A percentile compares a stretch with the other conserved stretches of the same genome.
phyloP scores from a whole-genome alignment of 2,329 filamentous ascomycete species.

The Apiospora rasikravindrae region DNA sequence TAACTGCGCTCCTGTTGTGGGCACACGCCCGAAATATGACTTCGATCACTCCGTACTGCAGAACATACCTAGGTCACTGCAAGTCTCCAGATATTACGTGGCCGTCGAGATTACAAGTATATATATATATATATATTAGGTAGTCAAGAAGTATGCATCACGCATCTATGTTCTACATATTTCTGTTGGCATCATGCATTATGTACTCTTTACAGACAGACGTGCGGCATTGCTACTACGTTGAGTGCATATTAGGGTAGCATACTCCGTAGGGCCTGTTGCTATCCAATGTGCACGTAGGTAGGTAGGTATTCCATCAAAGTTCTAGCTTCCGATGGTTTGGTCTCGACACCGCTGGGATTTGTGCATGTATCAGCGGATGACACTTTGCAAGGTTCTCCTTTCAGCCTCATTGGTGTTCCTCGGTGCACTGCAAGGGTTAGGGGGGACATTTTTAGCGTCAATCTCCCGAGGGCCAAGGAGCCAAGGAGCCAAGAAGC shows the following conservation, averaged over 20 bases:
- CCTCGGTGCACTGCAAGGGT: background rate
- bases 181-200: background rate
- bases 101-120: background rate
- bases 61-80: background rate
- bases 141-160: background rate
- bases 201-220: background rate
- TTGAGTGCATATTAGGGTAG: background rate
- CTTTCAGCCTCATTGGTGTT: conserved; percentile 15
- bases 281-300: too few relatives aligned
- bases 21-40: background rate
- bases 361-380: background rate
- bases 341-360: background rate
- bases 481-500: background rate
- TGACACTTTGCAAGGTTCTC: conserved; percentile 1
- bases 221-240: background rate
- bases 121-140: too few relatives aligned
- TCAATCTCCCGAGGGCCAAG: conserved; percentile 10
- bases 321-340: background rate
- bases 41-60: background rate
- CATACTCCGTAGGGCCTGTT: background rate
- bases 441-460: background rate
- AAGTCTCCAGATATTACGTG: conserved; percentile 9
- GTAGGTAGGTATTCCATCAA: background rate
- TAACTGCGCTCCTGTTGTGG: background rate
- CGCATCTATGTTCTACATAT: background rate